phyloP scores from a whole-genome alignment of 2,329 filamentous ascomycete genomes.

The Ramularia endophylla region DNA sequence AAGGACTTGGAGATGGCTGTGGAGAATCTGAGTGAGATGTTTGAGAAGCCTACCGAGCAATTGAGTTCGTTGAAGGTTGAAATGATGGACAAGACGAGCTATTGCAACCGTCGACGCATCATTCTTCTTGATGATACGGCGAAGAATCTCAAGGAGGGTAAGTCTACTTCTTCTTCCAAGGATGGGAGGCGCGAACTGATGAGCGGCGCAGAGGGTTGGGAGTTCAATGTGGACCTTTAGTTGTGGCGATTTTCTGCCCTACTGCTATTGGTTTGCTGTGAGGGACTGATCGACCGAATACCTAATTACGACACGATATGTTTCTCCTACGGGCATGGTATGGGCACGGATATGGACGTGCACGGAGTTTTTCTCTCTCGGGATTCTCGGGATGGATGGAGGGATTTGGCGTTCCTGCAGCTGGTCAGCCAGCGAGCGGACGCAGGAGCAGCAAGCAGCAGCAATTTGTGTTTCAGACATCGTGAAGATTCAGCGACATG shows the following conservation, averaged over 20 bases:
- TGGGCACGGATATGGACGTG: conserved; percentile 1
- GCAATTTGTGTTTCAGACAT: too few species aligned
- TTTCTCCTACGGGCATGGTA: conserved; percentile 2
- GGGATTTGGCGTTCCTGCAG: too few species aligned
- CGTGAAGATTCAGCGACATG: too few species aligned
- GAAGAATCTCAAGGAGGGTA: conserved; percentile 83
- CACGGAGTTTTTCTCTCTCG: not conserved
- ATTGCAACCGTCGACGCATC: conserved; percentile 86
- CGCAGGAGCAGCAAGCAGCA: too few species aligned
- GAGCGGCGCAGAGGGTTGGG: conserved; percentile 24
- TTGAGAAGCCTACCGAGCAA: conserved; percentile 91
- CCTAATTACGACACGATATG: conserved; percentile 2
- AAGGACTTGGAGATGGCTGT: conserved; percentile 97
- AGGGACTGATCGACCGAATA: not conserved
- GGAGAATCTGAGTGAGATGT: conserved; percentile 97
- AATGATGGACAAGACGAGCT: conserved; percentile 97
- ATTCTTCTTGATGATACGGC: conserved; percentile 91
- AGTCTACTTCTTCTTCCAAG: conserved; percentile 30
- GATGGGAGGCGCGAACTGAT: conserved; percentile 6
- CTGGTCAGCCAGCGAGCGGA: too few species aligned
- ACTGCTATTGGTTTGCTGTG: too few species aligned
- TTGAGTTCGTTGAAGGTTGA: conserved; percentile 85
- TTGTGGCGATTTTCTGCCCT: too few species aligned
- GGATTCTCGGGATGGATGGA: not conserved
- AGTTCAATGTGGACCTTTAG: conserved; percentile 31